These are phyloP conservation scores for Cryptococcus depauperatus DNA, from an alignment of 1,284 basidiomycete genomes.

Conservation along the genomic window DNA sequence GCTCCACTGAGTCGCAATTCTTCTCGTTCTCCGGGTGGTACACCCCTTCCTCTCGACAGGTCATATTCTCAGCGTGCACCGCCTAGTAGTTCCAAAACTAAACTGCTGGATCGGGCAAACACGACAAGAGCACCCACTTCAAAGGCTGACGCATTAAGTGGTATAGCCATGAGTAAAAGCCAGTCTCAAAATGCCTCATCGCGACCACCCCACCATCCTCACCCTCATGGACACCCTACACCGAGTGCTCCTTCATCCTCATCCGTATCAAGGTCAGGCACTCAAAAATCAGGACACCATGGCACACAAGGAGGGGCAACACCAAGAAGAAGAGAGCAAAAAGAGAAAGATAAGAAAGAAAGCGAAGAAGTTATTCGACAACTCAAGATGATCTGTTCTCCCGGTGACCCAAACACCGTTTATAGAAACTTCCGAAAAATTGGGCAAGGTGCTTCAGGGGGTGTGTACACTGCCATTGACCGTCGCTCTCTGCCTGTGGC, in stretches of 20 bases:
- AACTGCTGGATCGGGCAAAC: slow-evolving; percentile 46
- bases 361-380: slow-evolving; percentile 86
- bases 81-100: slow-evolving; percentile 22
- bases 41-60: slow-evolving; percentile 35
- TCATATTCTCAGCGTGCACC: slow-evolving; percentile 42
- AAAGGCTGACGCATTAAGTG: slow-evolving; percentile 16
- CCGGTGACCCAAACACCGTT: slow-evolving; percentile 89
- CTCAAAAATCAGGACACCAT: slow-evolving; percentile 25
- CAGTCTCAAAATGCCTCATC: slow-evolving; percentile 29
- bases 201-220: slow-evolving; percentile 7
- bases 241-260: slow-evolving; percentile 2
- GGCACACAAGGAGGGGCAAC: slow-evolving; percentile 50
- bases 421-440: slow-evolving; percentile 94
- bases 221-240: slow-evolving; percentile 23
- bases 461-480: slow-evolving; percentile 96
- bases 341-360: slow-evolving; percentile 76
- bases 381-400: slow-evolving; percentile 88
- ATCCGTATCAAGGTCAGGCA: slow-evolving; percentile 32
- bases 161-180: slow-evolving; percentile 31
- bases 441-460: slow-evolving; percentile 94
- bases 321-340: slow-evolving; percentile 71
- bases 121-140: slow-evolving; percentile 37
- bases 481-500: slow-evolving; percentile 89
- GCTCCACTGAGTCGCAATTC: slow-evolving; percentile 18
- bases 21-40: slow-evolving; percentile 5